Percentiles rank a stretch among this genome's conserved stretches.
These are phyloP conservation scores for Hysterangium stoloniferum DNA, from an alignment of 768 basidiomycete species.

Conservation along the genomic window DNA sequence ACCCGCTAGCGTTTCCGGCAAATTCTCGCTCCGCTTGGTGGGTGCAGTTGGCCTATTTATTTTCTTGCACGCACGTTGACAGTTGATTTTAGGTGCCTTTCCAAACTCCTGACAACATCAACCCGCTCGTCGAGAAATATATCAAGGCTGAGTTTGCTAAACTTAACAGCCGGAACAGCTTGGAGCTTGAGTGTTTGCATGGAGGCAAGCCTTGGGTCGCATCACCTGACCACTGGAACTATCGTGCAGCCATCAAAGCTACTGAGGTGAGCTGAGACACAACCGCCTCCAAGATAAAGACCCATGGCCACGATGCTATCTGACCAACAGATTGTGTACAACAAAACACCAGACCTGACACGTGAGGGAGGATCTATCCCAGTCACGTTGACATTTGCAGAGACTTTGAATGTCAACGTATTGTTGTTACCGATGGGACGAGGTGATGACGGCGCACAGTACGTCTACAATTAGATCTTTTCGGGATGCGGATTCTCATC, in stretches of 20 bases:
- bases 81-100: constrained; percentile 68
- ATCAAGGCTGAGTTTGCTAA: constrained; percentile 76
- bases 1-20: constrained; percentile 80
- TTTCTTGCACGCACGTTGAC: neutral
- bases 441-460: constrained; percentile 93
- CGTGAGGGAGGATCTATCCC: constrained; percentile 95
- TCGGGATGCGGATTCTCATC: neutral
- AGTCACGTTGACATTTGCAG: constrained; percentile 89
- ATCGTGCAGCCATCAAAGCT: constrained; percentile 77
- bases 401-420: constrained; percentile 79
- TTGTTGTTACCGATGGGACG: constrained; percentile 88
- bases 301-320: neutral
- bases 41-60: neutral
- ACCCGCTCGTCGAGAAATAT: constrained; percentile 63
- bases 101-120: constrained; percentile 69
- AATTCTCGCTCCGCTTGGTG: constrained; percentile 85
- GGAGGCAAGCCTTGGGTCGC: constrained; percentile 90
- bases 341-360: constrained; percentile 70
- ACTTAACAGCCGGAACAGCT: constrained; percentile 75
- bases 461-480: constrained; percentile 24
- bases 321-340: constrained; percentile 43
- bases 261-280: constrained; percentile 64
- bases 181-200: constrained; percentile 62
- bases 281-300: neutral
- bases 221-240: constrained; percentile 86